Base-by-base conservation (phyloP, 345 rosid species). In the Pistacia vera region DNA sequence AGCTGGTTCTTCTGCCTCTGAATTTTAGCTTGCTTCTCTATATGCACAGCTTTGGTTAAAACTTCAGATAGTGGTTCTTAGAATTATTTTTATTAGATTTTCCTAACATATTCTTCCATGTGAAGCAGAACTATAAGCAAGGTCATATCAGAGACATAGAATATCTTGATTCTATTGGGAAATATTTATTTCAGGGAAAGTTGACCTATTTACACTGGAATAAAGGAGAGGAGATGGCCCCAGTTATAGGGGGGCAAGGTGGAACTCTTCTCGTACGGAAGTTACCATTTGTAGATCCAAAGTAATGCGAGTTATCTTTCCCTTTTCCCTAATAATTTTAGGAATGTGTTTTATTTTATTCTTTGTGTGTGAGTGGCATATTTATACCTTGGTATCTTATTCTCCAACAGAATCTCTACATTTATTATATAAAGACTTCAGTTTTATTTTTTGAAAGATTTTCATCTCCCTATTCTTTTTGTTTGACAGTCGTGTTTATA, bases 191-290 rank as follows among this genome's bases (percentile, higher is more conserved):
- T 78, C 87, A 84, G 65, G 98, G 97, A 28, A 96, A 79, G 78
- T 75, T 96, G 84, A 93, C 97, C 18, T 96, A 75, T 79, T 80
- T 92, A 69, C 93, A 90, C 75, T 85, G 93, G 80, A 85, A 76
- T 74, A 91, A 88, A 85, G 98, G 92, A 77, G 82, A 59, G 73
- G 90, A 90, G 48, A 92, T 95, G 97, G 79, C 88, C 66, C 92
- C 97, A 33, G 83, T 90, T 70, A 75, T 85, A 25, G 92, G 90
- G 71, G 84, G 75, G 30, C 77, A 87, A 59, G 90, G 88, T n/a
- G 90, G 92, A 70, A 90, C 98, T 14, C 95, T 92, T 83, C 99
- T 96, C 22, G 84, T 96, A 60, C 89, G 99, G 60, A 96, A 92
- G 81, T 80, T 96, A 83, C 91, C 98, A 18, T 48, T 74, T 54